Percentiles rank a stretch among this genome's conserved stretches.
Evolutionary conservation across 2,329 filamentous ascomycete genomes (phyloP).

Genomic region (Nothophoma quercina): DNA sequence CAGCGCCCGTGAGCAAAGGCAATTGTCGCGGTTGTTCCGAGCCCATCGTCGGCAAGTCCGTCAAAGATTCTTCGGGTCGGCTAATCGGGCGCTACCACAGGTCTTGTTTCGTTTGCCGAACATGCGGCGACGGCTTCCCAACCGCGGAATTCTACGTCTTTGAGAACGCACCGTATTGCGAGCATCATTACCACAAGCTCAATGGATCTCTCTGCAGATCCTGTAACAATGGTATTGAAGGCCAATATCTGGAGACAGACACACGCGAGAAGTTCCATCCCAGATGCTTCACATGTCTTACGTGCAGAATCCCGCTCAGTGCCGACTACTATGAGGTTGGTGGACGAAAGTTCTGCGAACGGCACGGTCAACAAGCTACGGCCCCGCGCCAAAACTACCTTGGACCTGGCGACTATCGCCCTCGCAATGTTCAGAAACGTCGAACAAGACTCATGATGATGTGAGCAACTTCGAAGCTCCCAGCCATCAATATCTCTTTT

Average conservation of each 20-base stretch:
- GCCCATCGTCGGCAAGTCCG: slow-evolving; percentile 85
- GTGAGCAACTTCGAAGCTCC: slow-evolving; percentile 31
- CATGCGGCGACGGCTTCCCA: slow-evolving; percentile 80
- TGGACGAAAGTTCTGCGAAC: slow-evolving; percentile 82
- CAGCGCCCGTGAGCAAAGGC: slow-evolving; percentile 65
- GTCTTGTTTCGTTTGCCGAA: slow-evolving; percentile 89
- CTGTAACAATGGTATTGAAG: slow-evolving; percentile 88
- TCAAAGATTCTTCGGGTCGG: slow-evolving; percentile 91
- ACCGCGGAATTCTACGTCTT: slow-evolving; percentile 94
- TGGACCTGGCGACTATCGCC: slow-evolving; percentile 47
- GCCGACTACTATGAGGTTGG: slow-evolving; percentile 93
- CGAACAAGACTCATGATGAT: slow-evolving; percentile 62
- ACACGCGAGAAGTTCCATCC: slow-evolving; percentile 81
- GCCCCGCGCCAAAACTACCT: slow-evolving; percentile 49
- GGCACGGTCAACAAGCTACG: slow-evolving; percentile 74
- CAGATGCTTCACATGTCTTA: slow-evolving; percentile 82
- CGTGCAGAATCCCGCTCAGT: slow-evolving; percentile 75
- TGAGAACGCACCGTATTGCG: slow-evolving; percentile 86
- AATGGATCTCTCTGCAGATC: slow-evolving; percentile 85
- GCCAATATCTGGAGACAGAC: slow-evolving; percentile 89
- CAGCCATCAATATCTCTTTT: background rate
- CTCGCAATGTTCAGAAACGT: slow-evolving; percentile 56
- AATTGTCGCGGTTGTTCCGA: slow-evolving; percentile 83
- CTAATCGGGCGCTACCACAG: slow-evolving; percentile 95
- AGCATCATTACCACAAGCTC: slow-evolving; percentile 88